These are phyloP conservation scores for Filobasidium floriforme DNA, from an alignment of 768 basidiomycete genomes.

Conservation along the genomic window DNA sequence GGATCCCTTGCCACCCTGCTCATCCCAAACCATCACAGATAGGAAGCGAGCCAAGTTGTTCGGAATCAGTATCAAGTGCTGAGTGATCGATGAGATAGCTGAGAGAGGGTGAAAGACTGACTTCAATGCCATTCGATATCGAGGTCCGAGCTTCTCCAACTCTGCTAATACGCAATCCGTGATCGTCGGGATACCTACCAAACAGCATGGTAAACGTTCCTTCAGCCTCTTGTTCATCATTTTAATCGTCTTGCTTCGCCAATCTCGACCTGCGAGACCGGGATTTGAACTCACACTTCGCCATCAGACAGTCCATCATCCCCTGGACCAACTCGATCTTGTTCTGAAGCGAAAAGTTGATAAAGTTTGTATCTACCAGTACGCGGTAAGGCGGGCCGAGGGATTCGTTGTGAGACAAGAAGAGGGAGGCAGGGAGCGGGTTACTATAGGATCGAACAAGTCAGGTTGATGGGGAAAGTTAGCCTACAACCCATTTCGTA, in stretches of 20 bases:
- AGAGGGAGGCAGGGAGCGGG: slow-evolving; percentile 72
- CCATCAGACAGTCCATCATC: slow-evolving; percentile 99
- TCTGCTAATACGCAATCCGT: slow-evolving; percentile 99
- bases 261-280: neutral
- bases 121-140: slow-evolving; percentile 90
- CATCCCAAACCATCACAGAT: neutral
- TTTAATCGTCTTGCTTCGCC: neutral
- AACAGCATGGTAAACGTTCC: too few species aligned
- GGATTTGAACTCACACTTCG: slow-evolving; percentile 80
- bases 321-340: slow-evolving; percentile 88
- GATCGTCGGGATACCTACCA: slow-evolving; percentile 92
- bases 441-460: slow-evolving; percentile 52
- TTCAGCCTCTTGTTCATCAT: neutral
- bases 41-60: too few species aligned
- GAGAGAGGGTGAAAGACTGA: slow-evolving; percentile 46
- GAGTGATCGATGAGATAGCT: neutral
- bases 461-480: too few species aligned
- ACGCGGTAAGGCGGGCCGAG: slow-evolving; percentile 95
- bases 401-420: slow-evolving; percentile 88
- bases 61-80: neutral
- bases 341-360: slow-evolving; percentile 97
- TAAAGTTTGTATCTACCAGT: slow-evolving; percentile 97
- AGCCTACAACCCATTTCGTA: too few species aligned
- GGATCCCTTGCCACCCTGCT: slow-evolving; percentile 92
- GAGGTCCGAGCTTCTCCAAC: slow-evolving; percentile 91